These are phyloP conservation scores for Xylaria arbuscula DNA, from an alignment of 2,329 filamentous ascomycete species.

Conservation along the genomic window DNA sequence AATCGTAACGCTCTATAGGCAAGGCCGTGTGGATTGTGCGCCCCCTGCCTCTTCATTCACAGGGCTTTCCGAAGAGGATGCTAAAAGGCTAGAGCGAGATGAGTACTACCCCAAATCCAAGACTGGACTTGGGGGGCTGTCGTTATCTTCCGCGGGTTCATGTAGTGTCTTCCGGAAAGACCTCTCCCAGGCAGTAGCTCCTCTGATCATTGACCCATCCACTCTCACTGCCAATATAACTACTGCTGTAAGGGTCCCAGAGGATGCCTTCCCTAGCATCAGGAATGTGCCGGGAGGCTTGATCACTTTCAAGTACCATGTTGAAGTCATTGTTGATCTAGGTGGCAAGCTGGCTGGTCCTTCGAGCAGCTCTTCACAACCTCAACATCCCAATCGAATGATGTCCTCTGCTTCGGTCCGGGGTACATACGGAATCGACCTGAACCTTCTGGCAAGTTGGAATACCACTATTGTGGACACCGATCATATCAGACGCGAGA, in stretches of 20 bases:
- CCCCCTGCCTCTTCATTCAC: slow-evolving; percentile 64
- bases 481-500: slow-evolving; percentile 84
- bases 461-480: slow-evolving; percentile 85
- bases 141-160: slow-evolving; percentile 85
- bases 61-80: slow-evolving; percentile 69
- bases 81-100: slow-evolving; percentile 77
- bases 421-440: slow-evolving; percentile 53
- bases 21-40: slow-evolving; percentile 87
- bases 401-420: slow-evolving; percentile 49
- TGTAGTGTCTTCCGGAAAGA: slow-evolving; percentile 97
- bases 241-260: slow-evolving; percentile 85
- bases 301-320: slow-evolving; percentile 93
- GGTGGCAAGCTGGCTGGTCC: slow-evolving; percentile 82
- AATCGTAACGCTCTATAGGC: slow-evolving; percentile 90
- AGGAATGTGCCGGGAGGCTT: slow-evolving; percentile 88
- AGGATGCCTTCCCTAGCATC: slow-evolving; percentile 93
- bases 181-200: slow-evolving; percentile 86
- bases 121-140: slow-evolving; percentile 86
- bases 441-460: slow-evolving; percentile 63
- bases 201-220: slow-evolving; percentile 85
- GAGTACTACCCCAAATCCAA: slow-evolving; percentile 89
- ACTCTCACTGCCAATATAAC: slow-evolving; percentile 84
- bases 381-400: slow-evolving; percentile 56
- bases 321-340: slow-evolving; percentile 92
- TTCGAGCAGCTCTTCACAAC: slow-evolving; percentile 55